Evolutionary conservation across 768 basidiomycete genomes (phyloP), one percentile per base, ranked within the genome.

Genomic region (Candolleomyces eurysporus): DNA sequence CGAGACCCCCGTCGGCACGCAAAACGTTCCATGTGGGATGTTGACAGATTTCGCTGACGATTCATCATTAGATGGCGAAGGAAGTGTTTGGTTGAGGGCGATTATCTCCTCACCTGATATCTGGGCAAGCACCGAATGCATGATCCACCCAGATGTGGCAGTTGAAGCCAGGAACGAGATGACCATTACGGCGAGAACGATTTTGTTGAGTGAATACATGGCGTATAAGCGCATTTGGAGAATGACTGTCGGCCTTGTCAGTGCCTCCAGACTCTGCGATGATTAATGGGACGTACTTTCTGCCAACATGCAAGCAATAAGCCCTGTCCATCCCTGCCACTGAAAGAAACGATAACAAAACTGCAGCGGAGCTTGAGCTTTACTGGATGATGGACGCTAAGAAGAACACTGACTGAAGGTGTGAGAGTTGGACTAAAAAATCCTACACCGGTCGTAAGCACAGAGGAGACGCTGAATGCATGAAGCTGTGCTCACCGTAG

Each of bases 191-290:
- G 70, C 70, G 4, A 88, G 76, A 17, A 87, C 68, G 57, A 73
- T 79, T 65, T 80, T 83, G 71, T 84, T 76, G 22, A 83, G 67
- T 53, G 79, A 80, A 68, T 85, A 87, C 63, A 88, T 72, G 2
- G 85, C 86, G 69, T 85, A 86, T n/a, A 88, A 68, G 31, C 86
- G 82, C 71, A 85, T 81, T 72, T 85, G 85, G 16, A 87, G 75
- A 62, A 86, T 85, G 45, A 81, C 85, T 86, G 48, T 26, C 26
- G 10, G 30, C 26, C 31, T 45, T 1, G 40, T 59, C 50, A 31
- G 17, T 61, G 31, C 26, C 45, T 26, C 5, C 0, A 32, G n/a
- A 51, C 26, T 26, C 26, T 55, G 13, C 40, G 32, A 21, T 48
- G 22, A 43, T 42, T 4, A 10, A 32, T 17, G 32, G n/a, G 22